phyloP scores from a whole-genome alignment of 2,329 filamentous ascomycete genomes.

The Beauveria caledonica region DNA sequence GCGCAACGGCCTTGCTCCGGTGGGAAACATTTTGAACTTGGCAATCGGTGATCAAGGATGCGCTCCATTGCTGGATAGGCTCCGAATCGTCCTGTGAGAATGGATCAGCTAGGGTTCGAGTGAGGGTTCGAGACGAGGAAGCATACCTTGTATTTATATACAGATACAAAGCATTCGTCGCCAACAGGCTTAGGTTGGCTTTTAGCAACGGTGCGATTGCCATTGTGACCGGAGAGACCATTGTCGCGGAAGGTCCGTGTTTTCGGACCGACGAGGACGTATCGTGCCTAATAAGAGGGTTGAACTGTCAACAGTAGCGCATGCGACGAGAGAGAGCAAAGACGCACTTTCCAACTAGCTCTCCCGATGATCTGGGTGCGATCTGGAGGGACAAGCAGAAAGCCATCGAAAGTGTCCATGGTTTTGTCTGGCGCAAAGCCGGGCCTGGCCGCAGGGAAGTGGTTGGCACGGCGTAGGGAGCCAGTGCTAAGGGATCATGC shows the following conservation, averaged over 20 bases:
- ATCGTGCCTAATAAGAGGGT: slow-evolving; percentile 40
- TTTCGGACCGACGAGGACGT: slow-evolving; percentile 45
- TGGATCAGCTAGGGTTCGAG: slow-evolving; percentile 12
- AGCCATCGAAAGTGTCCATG: slow-evolving; percentile 36
- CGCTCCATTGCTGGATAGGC: slow-evolving; percentile 44
- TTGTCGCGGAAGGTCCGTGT: slow-evolving; percentile 24
- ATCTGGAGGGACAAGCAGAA: slow-evolving; percentile 43
- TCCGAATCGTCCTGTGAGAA: slow-evolving; percentile 42
- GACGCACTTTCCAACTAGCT: slow-evolving; percentile 43
- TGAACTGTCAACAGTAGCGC: slow-evolving; percentile 1
- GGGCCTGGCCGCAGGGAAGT: slow-evolving; percentile 3
- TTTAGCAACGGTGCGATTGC: slow-evolving; percentile 30
- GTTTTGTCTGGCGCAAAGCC: slow-evolving; percentile 2
- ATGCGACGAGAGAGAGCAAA: neutral
- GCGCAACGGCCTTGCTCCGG: slow-evolving; percentile 51
- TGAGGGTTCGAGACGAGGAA: neutral
- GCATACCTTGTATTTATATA: slow-evolving; percentile 49
- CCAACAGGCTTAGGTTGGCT: slow-evolving; percentile 23
- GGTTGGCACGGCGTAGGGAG: slow-evolving; percentile 7
- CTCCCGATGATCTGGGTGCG: slow-evolving; percentile 42
- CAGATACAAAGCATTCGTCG: slow-evolving; percentile 41
- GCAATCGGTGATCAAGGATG: slow-evolving; percentile 46
- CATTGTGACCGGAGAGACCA: slow-evolving; percentile 23
- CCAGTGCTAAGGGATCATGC: slow-evolving; percentile 11
- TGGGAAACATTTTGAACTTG: slow-evolving; percentile 51